Base-by-base conservation (phyloP, 306 rosid genomes). In the Vigna trinervia region DNA sequence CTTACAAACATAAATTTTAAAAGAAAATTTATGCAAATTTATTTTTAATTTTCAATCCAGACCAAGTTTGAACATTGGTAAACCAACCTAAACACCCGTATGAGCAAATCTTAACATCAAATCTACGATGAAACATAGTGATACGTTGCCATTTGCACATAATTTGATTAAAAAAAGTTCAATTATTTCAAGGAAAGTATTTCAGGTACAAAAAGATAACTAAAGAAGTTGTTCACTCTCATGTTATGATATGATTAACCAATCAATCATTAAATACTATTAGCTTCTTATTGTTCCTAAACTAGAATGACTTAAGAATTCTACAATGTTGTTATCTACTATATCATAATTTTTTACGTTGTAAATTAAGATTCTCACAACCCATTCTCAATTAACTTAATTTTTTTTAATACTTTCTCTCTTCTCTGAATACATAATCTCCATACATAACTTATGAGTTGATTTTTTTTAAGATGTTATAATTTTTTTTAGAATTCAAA, bases 231-330 rank as follows among this genome's bases (percentile, higher is more conserved):
- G 9, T 50, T 15, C 6, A 52, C 57, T 52, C 57, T 1, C 34
- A 7, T 10, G 62, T 51, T 13, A 51, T 28, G 17, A 70, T 10
- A 70, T 11, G 17, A 53, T 52, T 71, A 53, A 36, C 23, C 50
- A 38, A 71, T 54, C 52, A 71, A 54, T n/a, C 52, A 54, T 71
- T 12, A 54, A 54, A 54, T 39, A 36, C 3, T 54, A 32, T 39
- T 71, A 54, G 41, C 38, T 34, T 22, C 52, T 12, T 3, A 36
- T 53, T 36, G 38, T 4, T 12, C 52, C 52, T 71, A 17, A 20
- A 70, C 62, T n/a, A 51, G 23, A 47, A 67, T 22, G 36, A 22
- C 15, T 48, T 48, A 3, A 10, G 48, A 45, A 10, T 45, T 45
- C 50, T 15, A 45, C 12, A 45, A 45, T 41, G 46, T 11, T 43